Evolutionary conservation across 2,329 filamentous ascomycete genomes (phyloP).

Genomic region (Paecilomyces formosus): DNA sequence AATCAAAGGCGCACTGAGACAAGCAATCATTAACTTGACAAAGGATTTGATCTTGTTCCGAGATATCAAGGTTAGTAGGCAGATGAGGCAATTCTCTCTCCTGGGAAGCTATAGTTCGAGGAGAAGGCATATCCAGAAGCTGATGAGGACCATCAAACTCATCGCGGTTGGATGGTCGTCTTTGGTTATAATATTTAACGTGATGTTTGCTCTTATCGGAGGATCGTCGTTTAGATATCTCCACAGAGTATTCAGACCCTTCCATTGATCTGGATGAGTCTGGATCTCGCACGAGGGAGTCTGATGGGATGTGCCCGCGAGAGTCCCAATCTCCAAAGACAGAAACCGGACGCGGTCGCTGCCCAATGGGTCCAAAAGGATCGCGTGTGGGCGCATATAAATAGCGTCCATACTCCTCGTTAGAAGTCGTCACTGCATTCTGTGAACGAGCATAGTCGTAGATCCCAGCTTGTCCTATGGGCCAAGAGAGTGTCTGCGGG

Average conservation of each 20-base stretch:
- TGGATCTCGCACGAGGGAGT: slow-evolving; percentile 24
- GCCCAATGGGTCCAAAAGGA: slow-evolving; percentile 24
- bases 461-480: slow-evolving; percentile 17
- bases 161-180: slow-evolving; percentile 72
- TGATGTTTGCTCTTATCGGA: slow-evolving; percentile 23
- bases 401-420: slow-evolving; percentile 20
- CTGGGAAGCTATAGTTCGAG: slow-evolving; percentile 65
- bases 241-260: slow-evolving; percentile 27
- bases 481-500: slow-evolving; percentile 15
- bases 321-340: slow-evolving; percentile 28
- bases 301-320: slow-evolving; percentile 20
- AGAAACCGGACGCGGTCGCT: slow-evolving; percentile 19
- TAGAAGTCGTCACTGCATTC: slow-evolving; percentile 17
- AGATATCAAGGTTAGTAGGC: slow-evolving; percentile 71
- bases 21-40: slow-evolving; percentile 75
- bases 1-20: slow-evolving; percentile 81
- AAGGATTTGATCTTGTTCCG: slow-evolving; percentile 78
- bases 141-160: slow-evolving; percentile 86
- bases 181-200: slow-evolving; percentile 42
- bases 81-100: slow-evolving; percentile 75
- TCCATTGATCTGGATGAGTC: slow-evolving; percentile 25
- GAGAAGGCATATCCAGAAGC: slow-evolving; percentile 64
- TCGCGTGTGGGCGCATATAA: slow-evolving; percentile 19
- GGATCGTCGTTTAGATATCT: slow-evolving; percentile 25
- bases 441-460: slow-evolving; percentile 24